Conservation (phyloP, 1,139 yeast species). For the Geotrichum klebahnii region DNA sequence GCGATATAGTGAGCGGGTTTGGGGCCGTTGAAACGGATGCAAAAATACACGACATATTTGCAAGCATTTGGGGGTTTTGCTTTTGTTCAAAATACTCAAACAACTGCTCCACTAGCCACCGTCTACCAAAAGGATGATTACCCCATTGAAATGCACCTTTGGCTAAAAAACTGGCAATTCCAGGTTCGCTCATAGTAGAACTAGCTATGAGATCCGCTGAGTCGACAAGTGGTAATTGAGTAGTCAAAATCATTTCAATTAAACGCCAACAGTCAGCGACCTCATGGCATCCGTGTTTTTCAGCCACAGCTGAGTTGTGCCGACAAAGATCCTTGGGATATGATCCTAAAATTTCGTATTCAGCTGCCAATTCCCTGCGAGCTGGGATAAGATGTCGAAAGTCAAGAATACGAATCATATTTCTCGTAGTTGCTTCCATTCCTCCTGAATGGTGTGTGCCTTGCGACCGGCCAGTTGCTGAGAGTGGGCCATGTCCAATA, state of each 20-base stretch:
- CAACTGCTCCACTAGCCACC: conserved; percentile 64
- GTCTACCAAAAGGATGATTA: conserved; percentile 72
- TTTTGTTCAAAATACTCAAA: conserved; percentile 59
- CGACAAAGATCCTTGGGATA: conserved; percentile 61
- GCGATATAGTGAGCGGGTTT: conserved; percentile 6
- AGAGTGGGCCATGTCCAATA: conserved; percentile 16
- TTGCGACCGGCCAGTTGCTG: conserved; percentile 15
- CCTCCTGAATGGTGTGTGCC: conserved; percentile 8
- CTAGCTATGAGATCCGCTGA: conserved; percentile 1
- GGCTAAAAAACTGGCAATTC: conserved; percentile 6
- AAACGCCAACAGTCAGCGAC: conserved; percentile 77
- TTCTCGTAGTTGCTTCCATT: conserved; percentile 12
- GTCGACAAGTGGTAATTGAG: conserved; percentile 22
- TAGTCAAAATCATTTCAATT: conserved; percentile 29
- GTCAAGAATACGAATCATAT: conserved; percentile 32
- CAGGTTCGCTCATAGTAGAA: background rate
- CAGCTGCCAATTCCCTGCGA: conserved; percentile 68
- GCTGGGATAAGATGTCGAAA: conserved; percentile 71
- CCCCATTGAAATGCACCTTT: conserved; percentile 54
- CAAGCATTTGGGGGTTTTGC: conserved; percentile 82
- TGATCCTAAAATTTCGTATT: conserved; percentile 67
- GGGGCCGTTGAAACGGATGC: conserved; percentile 22
- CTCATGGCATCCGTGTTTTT: conserved; percentile 55
- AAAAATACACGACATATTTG: conserved; percentile 73
- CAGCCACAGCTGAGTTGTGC: conserved; percentile 71